These are phyloP conservation scores for Aspergillus sclerotiicarbonarius DNA, from an alignment of 495 filamentous ascomycete genomes.

Conservation along the genomic window DNA sequence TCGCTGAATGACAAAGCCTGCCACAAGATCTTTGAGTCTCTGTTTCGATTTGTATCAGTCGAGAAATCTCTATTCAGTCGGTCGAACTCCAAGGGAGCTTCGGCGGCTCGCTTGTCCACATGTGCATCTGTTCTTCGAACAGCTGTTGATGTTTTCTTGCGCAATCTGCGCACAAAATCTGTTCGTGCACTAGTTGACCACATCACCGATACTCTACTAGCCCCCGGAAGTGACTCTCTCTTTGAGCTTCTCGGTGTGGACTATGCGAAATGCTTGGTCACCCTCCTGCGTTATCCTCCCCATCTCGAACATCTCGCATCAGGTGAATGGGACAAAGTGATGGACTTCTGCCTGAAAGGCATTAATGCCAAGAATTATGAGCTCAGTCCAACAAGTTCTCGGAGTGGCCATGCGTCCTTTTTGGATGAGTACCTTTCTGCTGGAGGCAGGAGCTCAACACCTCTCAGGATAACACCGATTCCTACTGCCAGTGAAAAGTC, in stretches of 20 bases:
- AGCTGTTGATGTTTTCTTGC: constrained; percentile 64
- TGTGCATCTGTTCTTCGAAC: constrained; percentile 72
- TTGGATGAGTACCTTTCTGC: constrained; percentile 27
- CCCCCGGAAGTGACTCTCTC: constrained; percentile 51
- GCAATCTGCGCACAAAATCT: constrained; percentile 70
- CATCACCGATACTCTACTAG: constrained; percentile 70
- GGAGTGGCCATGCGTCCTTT: constrained; percentile 25
- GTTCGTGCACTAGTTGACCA: constrained; percentile 76
- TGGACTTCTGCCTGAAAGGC: constrained; percentile 60
- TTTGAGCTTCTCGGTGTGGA: constrained; percentile 71
- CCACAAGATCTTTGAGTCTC: constrained; percentile 74
- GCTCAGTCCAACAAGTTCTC: constrained; percentile 29
- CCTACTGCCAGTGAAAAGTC: constrained; percentile 27
- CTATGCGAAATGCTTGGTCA: constrained; percentile 72
- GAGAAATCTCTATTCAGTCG: constrained; percentile 66
- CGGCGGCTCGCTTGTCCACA: constrained; percentile 58
- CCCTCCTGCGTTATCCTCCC: constrained; percentile 66
- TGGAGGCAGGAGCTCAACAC: constrained; percentile 28
- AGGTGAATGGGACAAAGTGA: constrained; percentile 65
- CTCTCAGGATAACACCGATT: constrained; percentile 33
- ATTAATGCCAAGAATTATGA: constrained; percentile 25
- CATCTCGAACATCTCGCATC: constrained; percentile 73
- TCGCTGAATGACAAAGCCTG: constrained; percentile 70
- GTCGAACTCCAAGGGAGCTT: constrained; percentile 45
- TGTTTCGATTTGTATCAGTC: constrained; percentile 66